Evolutionary conservation across 257 asterid species (phyloP), one percentile per base, ranked within the genome.

Genomic region (Cinchona pubescens): DNA sequence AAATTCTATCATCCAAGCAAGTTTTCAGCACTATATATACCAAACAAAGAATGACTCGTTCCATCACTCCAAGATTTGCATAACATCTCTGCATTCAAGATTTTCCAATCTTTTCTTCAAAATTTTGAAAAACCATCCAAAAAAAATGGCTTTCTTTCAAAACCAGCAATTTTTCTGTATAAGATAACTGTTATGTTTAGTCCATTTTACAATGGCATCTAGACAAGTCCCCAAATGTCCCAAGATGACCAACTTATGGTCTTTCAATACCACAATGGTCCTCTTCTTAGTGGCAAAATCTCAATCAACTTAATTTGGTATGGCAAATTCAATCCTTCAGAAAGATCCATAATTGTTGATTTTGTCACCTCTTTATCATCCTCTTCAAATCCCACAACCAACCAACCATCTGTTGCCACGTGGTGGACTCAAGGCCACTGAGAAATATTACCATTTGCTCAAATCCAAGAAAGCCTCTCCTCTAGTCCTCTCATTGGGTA

Each of bases 371-470:
- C 88, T 0, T 35, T 85, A 13, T 80, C 80, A 5, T 25, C 82
- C 15, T 65, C 79, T 32, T 27, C 81, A 49, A 76, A 67, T 40
- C 46, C 81, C 76, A 23, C 34, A 4, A 29, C 46, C n/a, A 55
- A 59, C 84, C 79, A 79, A 67, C 89, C 84, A 21, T 85, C 89
- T 1, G 87, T 85, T 4, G 82, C 81, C 75, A 73, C 84, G 25
- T 85, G 89, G 89, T 85, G 87, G 87, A 79, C n/a, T n/a, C n/a
- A n/a, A 85, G 58, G 61, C 78, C 69, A 79, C 85, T 8, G 87
- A 81, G 77, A 86, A 77, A 13, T 86, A 86, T 74, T 79, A 79
- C 71, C 75, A 75, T 18, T 48, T 78, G 62, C 59, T 76, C 55
- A 83, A 81, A 40, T 55, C 86, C 67, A 83, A 77, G 79, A 86